phyloP scores from a whole-genome alignment of 352 stramenopile species.

The Globisporangium acanthophoron region DNA sequence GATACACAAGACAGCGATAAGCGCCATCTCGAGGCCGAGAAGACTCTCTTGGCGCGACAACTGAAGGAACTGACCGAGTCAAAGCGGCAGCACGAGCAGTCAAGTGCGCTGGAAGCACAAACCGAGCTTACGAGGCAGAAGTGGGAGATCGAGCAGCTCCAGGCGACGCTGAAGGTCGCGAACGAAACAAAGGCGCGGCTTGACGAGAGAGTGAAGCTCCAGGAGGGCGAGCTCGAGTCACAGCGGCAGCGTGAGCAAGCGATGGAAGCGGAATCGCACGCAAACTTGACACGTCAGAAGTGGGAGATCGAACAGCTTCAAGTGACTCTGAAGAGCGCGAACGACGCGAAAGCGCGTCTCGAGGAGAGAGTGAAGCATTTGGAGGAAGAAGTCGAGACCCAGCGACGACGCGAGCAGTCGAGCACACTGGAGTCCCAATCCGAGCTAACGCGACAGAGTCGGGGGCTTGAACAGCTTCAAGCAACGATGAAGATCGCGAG shows the following conservation, averaged over 20 bases:
- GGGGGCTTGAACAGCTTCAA: not conserved
- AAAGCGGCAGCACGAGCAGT: constrained; percentile 10
- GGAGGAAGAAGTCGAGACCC: constrained; percentile 27
- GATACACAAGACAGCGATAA: constrained; percentile 32
- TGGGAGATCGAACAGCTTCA: constrained; percentile 44
- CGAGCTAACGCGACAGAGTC: not conserved
- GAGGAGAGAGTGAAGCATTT: constrained; percentile 19
- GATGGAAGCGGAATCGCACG: constrained; percentile 3
- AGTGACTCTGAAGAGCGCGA: constrained; percentile 21
- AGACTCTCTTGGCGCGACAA: constrained; percentile 12
- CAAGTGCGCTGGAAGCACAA: constrained; percentile 12
- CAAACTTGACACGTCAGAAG: constrained; percentile 19
- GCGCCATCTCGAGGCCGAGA: constrained; percentile 28
- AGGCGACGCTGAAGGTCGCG: constrained; percentile 24
- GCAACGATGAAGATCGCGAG: constrained; percentile 1
- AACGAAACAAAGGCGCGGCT: constrained; percentile 39
- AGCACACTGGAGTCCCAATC: constrained; percentile 18
- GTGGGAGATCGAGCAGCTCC: constrained; percentile 47
- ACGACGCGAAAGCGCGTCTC: constrained; percentile 34
- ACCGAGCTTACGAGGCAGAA: constrained; percentile 26
- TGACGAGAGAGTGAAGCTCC: constrained; percentile 17
- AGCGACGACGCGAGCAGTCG: constrained; percentile 11
- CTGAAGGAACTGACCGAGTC: constrained; percentile 5
- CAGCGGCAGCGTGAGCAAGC: constrained; percentile 5
- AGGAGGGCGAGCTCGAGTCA: constrained; percentile 33